Evolutionary conservation across 768 basidiomycete species (phyloP).

Genomic region (Candolleomyces efflorescens): DNA sequence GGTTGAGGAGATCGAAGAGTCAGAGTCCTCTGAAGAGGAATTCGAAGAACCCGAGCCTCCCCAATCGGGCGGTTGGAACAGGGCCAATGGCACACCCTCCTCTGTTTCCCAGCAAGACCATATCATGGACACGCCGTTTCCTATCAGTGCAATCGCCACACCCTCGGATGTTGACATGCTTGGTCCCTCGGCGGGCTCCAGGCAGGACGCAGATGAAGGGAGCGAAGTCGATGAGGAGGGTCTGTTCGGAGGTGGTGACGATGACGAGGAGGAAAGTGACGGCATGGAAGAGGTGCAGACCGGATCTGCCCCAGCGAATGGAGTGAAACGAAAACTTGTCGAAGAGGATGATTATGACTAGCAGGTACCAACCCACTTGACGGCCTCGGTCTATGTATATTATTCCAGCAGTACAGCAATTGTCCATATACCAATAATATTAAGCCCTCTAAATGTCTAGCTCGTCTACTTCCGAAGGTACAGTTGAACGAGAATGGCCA

Average conservation of each 20-base stretch:
- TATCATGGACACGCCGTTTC: slow-evolving; percentile 46
- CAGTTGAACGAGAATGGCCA: slow-evolving; percentile 32
- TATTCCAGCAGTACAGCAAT: slow-evolving; percentile 12
- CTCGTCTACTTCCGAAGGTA: slow-evolving; percentile 7
- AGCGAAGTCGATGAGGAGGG: slow-evolving; percentile 75
- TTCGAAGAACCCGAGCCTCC: slow-evolving; percentile 47
- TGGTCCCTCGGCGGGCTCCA: slow-evolving; percentile 21
- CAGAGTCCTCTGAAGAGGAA: slow-evolving; percentile 61
- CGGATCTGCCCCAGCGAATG: slow-evolving; percentile 45
- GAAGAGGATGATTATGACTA: slow-evolving; percentile 88
- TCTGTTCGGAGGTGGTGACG: slow-evolving; percentile 71
- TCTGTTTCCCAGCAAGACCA: slow-evolving; percentile 31
- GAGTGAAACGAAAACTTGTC: slow-evolving; percentile 73
- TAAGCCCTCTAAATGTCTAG: background rate
- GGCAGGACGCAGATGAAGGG: slow-evolving; percentile 47
- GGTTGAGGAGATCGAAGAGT: slow-evolving; percentile 77
- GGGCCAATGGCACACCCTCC: slow-evolving; percentile 17
- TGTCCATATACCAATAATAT: slow-evolving; percentile 13
- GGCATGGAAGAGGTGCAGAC: slow-evolving; percentile 78
- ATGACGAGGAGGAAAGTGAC: slow-evolving; percentile 76
- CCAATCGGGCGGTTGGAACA: slow-evolving; percentile 14
- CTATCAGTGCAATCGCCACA: slow-evolving; percentile 57
- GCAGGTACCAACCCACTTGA: slow-evolving; percentile 3
- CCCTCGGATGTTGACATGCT: slow-evolving; percentile 72
- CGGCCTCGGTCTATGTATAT: slow-evolving; percentile 8